Evolutionary conservation across 2,329 filamentous ascomycete species (phyloP).

Genomic region (Nemania sp.): DNA sequence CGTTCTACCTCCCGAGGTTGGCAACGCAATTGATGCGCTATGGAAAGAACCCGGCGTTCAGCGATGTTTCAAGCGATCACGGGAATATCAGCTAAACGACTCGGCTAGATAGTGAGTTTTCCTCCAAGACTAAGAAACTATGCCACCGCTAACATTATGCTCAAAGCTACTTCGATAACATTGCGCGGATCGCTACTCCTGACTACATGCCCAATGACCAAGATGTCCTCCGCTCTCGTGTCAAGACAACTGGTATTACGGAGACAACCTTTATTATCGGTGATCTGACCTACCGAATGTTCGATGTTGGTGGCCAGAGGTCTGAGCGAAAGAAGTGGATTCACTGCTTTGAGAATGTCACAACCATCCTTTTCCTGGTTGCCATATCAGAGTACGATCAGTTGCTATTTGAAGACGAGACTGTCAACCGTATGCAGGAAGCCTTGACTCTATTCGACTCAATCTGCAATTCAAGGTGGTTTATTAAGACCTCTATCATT

Average conservation of each 20-base stretch:
- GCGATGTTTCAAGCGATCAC: slow-evolving; percentile 93
- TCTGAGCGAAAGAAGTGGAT: slow-evolving; percentile 99
- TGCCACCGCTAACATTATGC: slow-evolving; percentile 50
- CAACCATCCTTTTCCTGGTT: slow-evolving; percentile 94
- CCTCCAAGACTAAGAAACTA: neutral
- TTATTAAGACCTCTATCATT: slow-evolving; percentile 90
- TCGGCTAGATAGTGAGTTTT: slow-evolving; percentile 89
- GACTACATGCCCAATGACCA: slow-evolving; percentile 97
- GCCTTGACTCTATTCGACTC: slow-evolving; percentile 88
- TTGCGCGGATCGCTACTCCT: slow-evolving; percentile 87
- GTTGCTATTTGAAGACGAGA: slow-evolving; percentile 95
- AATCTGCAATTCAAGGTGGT: slow-evolving; percentile 90
- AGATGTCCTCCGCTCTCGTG: slow-evolving; percentile 93
- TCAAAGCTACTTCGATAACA: slow-evolving; percentile 88
- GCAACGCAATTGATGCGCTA: slow-evolving; percentile 88
- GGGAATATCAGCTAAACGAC: slow-evolving; percentile 97
- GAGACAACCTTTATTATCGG: slow-evolving; percentile 97
- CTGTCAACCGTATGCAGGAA: slow-evolving; percentile 94
- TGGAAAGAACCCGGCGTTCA: slow-evolving; percentile 95
- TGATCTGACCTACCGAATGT: slow-evolving; percentile 95
- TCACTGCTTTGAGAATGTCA: slow-evolving; percentile 98
- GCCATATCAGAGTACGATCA: slow-evolving; percentile 98
- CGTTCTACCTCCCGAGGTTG: slow-evolving; percentile 92
- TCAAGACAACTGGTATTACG: slow-evolving; percentile 97
- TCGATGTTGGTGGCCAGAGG: slow-evolving; percentile 94